Conservation (phyloP, 208 protist genomes). For the Hexamita inflata region DNA sequence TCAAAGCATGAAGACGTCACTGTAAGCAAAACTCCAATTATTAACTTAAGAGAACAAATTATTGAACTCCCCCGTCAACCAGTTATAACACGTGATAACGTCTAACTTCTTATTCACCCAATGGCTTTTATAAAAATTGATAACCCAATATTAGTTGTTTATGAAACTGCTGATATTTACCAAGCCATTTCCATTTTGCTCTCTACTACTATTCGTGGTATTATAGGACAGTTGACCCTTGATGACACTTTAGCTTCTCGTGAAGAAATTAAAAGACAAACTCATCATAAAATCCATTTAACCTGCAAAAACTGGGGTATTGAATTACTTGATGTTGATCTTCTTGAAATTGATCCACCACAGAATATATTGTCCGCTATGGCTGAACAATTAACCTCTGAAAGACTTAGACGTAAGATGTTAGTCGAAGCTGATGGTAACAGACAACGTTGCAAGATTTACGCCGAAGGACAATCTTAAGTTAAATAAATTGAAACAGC, state of each 20-base stretch:
- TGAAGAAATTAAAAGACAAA: background rate
- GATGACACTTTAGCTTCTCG: background rate
- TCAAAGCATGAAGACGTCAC: background rate
- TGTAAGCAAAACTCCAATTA: background rate
- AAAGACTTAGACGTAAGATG: background rate
- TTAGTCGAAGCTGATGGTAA: background rate
- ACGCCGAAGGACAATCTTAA: background rate
- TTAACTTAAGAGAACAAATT: background rate
- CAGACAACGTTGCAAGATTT: background rate
- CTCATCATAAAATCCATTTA: background rate
- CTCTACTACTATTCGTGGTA: background rate
- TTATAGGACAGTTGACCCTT: background rate
- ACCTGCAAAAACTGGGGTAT: background rate
- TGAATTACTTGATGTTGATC: background rate
- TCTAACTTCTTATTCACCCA: background rate
- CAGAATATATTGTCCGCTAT: background rate
- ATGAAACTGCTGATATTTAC: background rate
- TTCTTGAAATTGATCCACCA: background rate
- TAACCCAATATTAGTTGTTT: background rate
- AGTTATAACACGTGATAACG: background rate
- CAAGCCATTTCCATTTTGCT: background rate
- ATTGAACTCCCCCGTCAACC: background rate
- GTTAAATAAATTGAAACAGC: background rate
- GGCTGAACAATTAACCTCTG: background rate
- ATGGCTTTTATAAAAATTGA: background rate